Conservation (phyloP, 2,329 filamentous ascomycete species). For the Microcera coccophila region DNA sequence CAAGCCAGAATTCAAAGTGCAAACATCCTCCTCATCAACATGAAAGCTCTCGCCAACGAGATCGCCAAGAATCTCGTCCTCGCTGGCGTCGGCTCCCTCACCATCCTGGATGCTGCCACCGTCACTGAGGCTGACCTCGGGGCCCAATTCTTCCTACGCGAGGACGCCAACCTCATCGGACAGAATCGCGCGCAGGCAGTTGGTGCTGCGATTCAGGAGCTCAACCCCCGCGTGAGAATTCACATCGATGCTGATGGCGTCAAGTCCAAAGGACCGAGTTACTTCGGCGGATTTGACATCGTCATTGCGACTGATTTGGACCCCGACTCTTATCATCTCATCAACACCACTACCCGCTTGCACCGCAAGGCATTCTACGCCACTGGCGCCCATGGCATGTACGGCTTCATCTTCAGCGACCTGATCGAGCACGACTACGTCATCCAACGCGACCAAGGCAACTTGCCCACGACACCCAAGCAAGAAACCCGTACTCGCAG, state of each 20-base stretch:
- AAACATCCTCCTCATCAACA: slow-evolving; percentile 82
- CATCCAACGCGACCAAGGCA: slow-evolving; percentile 79
- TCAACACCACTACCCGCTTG: slow-evolving; percentile 83
- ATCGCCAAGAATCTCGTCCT: slow-evolving; percentile 96
- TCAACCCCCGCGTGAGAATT: slow-evolving; percentile 85
- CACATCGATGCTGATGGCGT: slow-evolving; percentile 66
- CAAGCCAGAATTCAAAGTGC: slow-evolving; percentile 89
- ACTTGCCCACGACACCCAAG: slow-evolving; percentile 57
- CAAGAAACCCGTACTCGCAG: slow-evolving; percentile 75
- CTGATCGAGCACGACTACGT: slow-evolving; percentile 87
- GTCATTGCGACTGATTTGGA: slow-evolving; percentile 87
- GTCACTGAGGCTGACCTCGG: slow-evolving; percentile 79
- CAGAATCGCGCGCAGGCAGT: slow-evolving; percentile 82
- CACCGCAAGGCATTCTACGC: slow-evolving; percentile 83
- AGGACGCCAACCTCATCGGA: slow-evolving; percentile 64
- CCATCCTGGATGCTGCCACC: slow-evolving; percentile 72
- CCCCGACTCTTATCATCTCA: slow-evolving; percentile 66
- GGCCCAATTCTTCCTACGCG: slow-evolving; percentile 74
- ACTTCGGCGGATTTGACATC: slow-evolving; percentile 76
- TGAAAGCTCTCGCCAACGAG: slow-evolving; percentile 86
- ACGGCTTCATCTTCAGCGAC: slow-evolving; percentile 93
- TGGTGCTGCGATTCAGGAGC: slow-evolving; percentile 69
- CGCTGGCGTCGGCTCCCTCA: slow-evolving; percentile 85
- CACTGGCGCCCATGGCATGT: slow-evolving; percentile 80
- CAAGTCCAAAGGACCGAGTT: slow-evolving; percentile 64